These are phyloP conservation scores for Lipomyces yamadae DNA, from an alignment of 805 yeast genomes.

Conservation along the genomic window DNA sequence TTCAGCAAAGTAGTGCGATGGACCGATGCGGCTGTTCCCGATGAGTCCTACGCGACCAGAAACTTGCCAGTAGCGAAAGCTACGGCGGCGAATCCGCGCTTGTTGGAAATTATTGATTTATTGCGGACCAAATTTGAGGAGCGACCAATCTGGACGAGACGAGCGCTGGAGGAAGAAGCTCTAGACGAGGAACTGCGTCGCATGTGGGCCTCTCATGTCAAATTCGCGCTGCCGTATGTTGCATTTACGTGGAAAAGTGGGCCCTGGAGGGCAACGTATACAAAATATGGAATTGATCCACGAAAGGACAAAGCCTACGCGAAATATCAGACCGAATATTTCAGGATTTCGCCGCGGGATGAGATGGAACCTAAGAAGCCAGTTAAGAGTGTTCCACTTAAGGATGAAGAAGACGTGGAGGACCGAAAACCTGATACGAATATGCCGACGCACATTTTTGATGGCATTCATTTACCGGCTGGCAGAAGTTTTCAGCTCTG, in stretches of 20 bases:
- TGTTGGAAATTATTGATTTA: constrained; percentile 43
- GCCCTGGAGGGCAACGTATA: constrained; percentile 91
- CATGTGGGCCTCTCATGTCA: constrained; percentile 50
- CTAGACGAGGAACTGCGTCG: constrained; percentile 44
- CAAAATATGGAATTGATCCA: constrained; percentile 81
- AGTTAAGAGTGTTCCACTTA: constrained; percentile 40
- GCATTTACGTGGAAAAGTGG: constrained; percentile 84
- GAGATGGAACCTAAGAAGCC: constrained; percentile 26
- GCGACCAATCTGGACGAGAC: constrained; percentile 86
- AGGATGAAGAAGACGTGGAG: constrained; percentile 45
- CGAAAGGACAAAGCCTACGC: constrained; percentile 58
- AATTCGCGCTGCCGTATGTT: constrained; percentile 82
- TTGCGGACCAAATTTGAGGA: constrained; percentile 58
- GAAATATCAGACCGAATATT: constrained; percentile 82
- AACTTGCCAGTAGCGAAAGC: constrained; percentile 51
- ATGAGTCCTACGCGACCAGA: constrained; percentile 38
- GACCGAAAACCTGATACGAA: constrained; percentile 46
- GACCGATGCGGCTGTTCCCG: constrained; percentile 43
- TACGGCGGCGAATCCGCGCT: constrained; percentile 30
- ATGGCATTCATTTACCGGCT: constrained; percentile 70
- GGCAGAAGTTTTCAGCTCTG: constrained; percentile 79
- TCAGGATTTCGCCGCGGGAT: constrained; percentile 53
- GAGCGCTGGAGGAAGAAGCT: constrained; percentile 56
- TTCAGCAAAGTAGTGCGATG: constrained; percentile 45
- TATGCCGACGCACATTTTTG: constrained; percentile 59